Evolutionary conservation across 257 asterid genomes (phyloP).

Genomic region (Solanum bukasovii): DNA sequence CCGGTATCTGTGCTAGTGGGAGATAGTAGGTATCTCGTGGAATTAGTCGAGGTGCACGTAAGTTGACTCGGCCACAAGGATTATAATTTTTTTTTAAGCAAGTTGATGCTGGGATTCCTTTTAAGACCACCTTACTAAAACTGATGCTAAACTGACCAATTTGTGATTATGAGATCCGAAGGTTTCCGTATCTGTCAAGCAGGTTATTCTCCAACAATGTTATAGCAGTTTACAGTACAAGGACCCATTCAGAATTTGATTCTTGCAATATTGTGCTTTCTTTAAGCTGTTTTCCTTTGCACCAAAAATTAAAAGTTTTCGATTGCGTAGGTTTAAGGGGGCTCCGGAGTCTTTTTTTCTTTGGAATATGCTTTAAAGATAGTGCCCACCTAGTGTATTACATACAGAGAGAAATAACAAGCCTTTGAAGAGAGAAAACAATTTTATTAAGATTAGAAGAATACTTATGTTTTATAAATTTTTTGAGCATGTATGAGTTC

Average conservation of each 20-base stretch:
- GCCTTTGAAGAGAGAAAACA: neutral
- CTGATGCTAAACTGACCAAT: neutral
- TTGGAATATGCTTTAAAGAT: neutral
- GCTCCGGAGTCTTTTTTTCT: neutral
- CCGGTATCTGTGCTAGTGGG: neutral
- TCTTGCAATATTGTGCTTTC: neutral
- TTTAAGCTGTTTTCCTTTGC: neutral
- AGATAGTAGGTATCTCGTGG: neutral
- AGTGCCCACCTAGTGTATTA: neutral
- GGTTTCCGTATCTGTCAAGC: neutral
- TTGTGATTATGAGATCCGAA: neutral
- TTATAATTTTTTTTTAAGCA: neutral
- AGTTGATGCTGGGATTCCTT: neutral
- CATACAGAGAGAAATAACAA: neutral
- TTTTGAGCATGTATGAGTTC: neutral
- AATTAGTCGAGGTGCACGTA: neutral
- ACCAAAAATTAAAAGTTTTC: neutral
- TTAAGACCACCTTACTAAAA: neutral
- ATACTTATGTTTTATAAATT: neutral
- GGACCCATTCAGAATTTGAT: neutral
- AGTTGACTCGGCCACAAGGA: neutral
- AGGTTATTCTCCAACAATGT: neutral
- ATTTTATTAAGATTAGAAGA: neutral
- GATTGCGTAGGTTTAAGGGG: neutral
- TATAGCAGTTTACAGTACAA: neutral